Evolutionary conservation across 1,284 basidiomycete species (phyloP), one percentile per base, ranked within the genome.

Genomic region (Ustilago crameri): DNA sequence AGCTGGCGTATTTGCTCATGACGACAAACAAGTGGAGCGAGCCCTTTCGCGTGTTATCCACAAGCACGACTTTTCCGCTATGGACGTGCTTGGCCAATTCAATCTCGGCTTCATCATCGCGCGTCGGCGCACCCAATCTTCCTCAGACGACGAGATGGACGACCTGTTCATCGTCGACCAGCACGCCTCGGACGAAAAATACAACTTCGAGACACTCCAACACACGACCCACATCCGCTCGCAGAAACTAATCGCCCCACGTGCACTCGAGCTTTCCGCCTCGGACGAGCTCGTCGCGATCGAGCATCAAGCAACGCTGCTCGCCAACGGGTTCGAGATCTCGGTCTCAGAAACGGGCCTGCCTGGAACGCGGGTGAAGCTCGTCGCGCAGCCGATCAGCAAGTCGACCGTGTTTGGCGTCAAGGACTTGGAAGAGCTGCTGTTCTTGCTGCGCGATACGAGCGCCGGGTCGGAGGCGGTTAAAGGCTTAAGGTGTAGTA

Each of bases 41-140:
- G 89, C 90, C 0, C 88, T 98, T 2, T 88, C 92, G 5, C 88
- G 95, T 12, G 89, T 93, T 24, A 94, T 99, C 41, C 87, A 89
- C 55, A 98, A 98, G 84, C 82, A 85, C 1, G 95, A 99, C 84
- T 98, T 99, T 80, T 86, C 84, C 5, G 75, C 61, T 10, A 98
- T 99, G 95, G 85, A 90, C 0, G 85, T 97, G 17, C 74, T 96
- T 26, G 96, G 96, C 0, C 96, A 98, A 84, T 99, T 97, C 84
- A 98, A 99, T 78, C 87, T 91, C 40, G 95, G 95, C 0, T 98
- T 99, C 84, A 95, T 99, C 84, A 89, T 98, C 61, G 89, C 89
- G 1, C 88, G 93, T 2, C 87, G 92, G 60, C 67, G 53, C 23
- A 50, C 44, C 5, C n/a, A 1, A n/a, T 14, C 52, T 3, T 35